A percentile compares a stretch with the other conserved stretches of the same genome.
These are phyloP conservation scores for Pneumocystis carinii DNA, from an alignment of 1,139 yeast species.

Conservation along the genomic window DNA sequence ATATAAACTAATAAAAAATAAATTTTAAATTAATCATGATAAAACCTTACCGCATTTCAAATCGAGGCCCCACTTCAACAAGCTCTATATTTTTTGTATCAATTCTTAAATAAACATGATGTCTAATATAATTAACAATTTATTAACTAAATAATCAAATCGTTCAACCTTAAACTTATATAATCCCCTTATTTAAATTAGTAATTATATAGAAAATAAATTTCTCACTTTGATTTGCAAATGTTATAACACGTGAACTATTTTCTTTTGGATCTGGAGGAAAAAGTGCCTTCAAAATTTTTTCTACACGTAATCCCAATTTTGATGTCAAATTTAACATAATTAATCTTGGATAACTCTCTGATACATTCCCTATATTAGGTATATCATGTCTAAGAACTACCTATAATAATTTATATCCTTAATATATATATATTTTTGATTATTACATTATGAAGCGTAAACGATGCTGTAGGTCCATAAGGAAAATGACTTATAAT, in stretches of 20 bases:
- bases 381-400: slow-evolving; percentile 84
- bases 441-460: slow-evolving; percentile 57
- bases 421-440: neutral
- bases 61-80: slow-evolving; percentile 96
- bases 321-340: slow-evolving; percentile 81
- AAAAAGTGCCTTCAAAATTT: slow-evolving; percentile 70
- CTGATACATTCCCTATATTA: slow-evolving; percentile 74
- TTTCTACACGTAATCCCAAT: slow-evolving; percentile 70
- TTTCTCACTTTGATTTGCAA: slow-evolving; percentile 70
- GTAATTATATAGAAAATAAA: slow-evolving; percentile 7
- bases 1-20: slow-evolving; percentile 30
- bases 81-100: slow-evolving; percentile 64
- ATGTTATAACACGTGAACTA: slow-evolving; percentile 75
- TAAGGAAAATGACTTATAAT: slow-evolving; percentile 94
- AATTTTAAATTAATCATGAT: neutral
- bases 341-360: slow-evolving; percentile 83
- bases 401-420: slow-evolving; percentile 19
- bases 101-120: slow-evolving; percentile 82
- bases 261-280: slow-evolving; percentile 96
- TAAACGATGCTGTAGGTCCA: slow-evolving; percentile 92
- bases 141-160: neutral
- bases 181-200: neutral
- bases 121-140: slow-evolving; percentile 46
- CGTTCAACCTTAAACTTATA: neutral
- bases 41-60: slow-evolving; percentile 61